Evolutionary conservation across 192 early-diverging fungal genomes (phyloP).

Genomic region (Mortierella claussenii): DNA sequence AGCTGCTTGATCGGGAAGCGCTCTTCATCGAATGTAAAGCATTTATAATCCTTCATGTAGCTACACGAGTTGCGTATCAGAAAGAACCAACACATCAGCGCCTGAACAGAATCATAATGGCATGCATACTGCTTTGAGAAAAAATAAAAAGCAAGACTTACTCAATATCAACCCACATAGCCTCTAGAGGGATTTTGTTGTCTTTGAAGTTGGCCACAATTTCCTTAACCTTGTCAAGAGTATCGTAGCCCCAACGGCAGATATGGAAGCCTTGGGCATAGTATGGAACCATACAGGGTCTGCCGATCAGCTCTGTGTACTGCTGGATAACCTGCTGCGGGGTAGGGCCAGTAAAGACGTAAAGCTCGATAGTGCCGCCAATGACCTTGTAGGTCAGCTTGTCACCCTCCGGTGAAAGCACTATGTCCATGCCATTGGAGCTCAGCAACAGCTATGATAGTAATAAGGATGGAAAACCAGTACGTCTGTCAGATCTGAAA

Average conservation of each 20-base stretch:
- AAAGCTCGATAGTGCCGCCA: conserved; percentile 72
- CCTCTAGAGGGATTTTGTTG: conserved; percentile 66
- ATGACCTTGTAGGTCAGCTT: conserved; percentile 68
- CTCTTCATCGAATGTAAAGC: conserved; percentile 66
- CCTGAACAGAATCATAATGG: not conserved
- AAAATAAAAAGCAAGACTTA: conserved; percentile 1
- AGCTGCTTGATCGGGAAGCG: conserved; percentile 65
- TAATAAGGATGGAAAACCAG: no score
- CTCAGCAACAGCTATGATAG: conserved; percentile 67
- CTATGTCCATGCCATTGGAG: conserved; percentile 74
- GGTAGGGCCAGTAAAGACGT: conserved; percentile 64
- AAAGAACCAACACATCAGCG: not conserved
- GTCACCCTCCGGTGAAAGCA: conserved; percentile 11
- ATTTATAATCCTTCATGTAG: conserved; percentile 71
- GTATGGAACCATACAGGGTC: conserved; percentile 64
- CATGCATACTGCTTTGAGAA: no score
- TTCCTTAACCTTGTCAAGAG: conserved; percentile 61
- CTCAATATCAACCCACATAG: conserved; percentile 73
- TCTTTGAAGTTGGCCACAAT: conserved; percentile 65
- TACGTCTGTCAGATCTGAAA: no score
- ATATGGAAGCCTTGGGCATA: conserved; percentile 69
- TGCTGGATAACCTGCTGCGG: conserved; percentile 57
- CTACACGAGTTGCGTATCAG: conserved; percentile 2
- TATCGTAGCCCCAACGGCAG: conserved; percentile 71
- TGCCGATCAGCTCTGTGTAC: conserved; percentile 70